Evolutionary conservation across 306 rosid genomes (phyloP), one percentile per base, ranked within the genome.

Genomic region (Ceratonia siliqua): DNA sequence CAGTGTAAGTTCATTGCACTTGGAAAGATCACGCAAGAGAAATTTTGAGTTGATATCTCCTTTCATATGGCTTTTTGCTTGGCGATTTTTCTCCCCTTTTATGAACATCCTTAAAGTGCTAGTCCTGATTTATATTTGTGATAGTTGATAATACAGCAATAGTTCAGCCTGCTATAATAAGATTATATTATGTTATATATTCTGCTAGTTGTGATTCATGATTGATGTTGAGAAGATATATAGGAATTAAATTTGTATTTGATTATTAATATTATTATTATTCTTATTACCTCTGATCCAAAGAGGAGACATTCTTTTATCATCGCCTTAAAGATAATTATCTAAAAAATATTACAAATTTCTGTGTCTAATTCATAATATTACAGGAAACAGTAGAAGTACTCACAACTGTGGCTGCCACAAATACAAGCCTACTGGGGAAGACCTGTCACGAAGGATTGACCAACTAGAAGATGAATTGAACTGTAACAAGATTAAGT

Each of bases 351-450:
- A 10, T 14, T 69, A 35, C 57, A 45, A 24, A 8, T 10, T 63
- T 49, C 11, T 41, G 1, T 77, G 70, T 67, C 43, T 57, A 62
- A 33, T 71, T 43, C 58, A 54, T 52, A 25, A 73, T 77, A 61
- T 82, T 80, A 35, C 94, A 90, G 94, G 94, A 78, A 59, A 66
- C 86, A n/a, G 82, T 72, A 59, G 89, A 90, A 53, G 78, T 74
- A 75, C 62, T 81, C 58, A 70, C 84, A 69, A 64, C 86, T 62
- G 21, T 75, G 1, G 72, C 78, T 18, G 30, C 84, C 42, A 55
- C 77, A 52, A 90, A 85, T 52, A 82, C 49, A 81, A 77, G 42
- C 54, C 43, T 72, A 74, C 88, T 6, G 88, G 59, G 61, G 94
- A 92, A 80, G 85, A 81, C 24, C 8, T 79, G 78, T 64, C 72